Evolutionary conservation across 176 grass and related monocot species (phyloP).

Genomic region (Avena sativa): DNA sequence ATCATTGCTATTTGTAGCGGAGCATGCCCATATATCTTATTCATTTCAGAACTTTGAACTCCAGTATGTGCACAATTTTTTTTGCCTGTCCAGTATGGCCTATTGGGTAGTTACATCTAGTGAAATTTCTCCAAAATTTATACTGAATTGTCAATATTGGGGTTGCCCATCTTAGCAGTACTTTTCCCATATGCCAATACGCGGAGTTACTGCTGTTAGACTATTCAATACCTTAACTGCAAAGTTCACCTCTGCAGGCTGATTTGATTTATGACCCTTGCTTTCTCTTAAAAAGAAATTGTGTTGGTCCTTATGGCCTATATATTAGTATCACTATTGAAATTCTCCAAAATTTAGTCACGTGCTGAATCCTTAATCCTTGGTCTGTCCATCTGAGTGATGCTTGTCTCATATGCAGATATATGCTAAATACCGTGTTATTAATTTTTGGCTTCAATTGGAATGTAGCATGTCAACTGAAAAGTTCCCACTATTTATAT

Average conservation of each 20-base stretch:
- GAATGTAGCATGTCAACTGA: conserved; percentile 1
- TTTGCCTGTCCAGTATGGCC: neutral
- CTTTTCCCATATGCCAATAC: neutral
- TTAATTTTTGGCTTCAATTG: neutral
- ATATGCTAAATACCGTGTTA: neutral
- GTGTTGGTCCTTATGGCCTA: neutral
- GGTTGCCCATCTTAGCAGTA: neutral
- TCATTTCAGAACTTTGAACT: neutral
- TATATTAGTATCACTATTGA: neutral
- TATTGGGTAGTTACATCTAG: neutral
- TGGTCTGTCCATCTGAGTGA: neutral
- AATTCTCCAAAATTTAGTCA: neutral
- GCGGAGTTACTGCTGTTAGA: neutral
- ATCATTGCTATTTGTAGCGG: neutral
- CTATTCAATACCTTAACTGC: conserved; percentile 1
- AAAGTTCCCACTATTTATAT: neutral
- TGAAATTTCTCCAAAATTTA: conserved; percentile 1
- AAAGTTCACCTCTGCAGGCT: conserved; percentile 4
- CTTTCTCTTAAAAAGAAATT: neutral
- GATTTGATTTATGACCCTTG: neutral
- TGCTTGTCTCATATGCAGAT: neutral
- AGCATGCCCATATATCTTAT: neutral
- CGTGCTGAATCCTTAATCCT: neutral
- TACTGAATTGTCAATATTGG: neutral
- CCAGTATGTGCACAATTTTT: no score